These are phyloP conservation scores for Bromus sterilis DNA, from an alignment of 176 grass and related monocot species.

Conservation along the genomic window DNA sequence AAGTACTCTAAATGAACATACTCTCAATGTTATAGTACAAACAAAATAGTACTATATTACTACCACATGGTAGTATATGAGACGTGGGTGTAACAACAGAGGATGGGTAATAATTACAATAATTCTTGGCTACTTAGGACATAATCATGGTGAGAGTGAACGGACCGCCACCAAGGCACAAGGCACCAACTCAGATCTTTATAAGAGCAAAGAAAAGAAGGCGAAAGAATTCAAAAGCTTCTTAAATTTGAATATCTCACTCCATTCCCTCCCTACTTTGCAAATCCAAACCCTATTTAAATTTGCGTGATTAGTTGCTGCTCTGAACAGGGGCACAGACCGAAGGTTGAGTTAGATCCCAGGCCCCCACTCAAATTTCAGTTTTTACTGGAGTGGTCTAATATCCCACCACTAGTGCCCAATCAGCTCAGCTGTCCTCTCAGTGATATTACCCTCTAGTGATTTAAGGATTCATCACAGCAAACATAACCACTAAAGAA, in stretches of 20 bases:
- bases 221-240: not conserved
- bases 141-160: no score
- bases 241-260: not conserved
- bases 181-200: no score
- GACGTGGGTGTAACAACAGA: no score
- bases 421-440: not conserved
- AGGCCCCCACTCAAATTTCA: not conserved
- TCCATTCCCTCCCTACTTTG: not conserved
- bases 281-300: not conserved
- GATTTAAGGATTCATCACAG: not conserved
- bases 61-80: no score
- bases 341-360: not conserved
- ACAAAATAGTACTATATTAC: no score
- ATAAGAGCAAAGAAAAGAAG: no score
- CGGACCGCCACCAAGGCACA: no score
- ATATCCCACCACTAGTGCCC: not conserved
- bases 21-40: no score
- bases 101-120: no score
- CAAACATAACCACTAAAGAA: not conserved
- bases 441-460: not conserved
- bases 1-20: no score
- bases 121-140: no score
- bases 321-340: not conserved
- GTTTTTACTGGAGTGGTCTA: not conserved
- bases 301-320: not conserved